phyloP scores from a whole-genome alignment of 108 stramenopile species.

The Cyclotella sp. region DNA sequence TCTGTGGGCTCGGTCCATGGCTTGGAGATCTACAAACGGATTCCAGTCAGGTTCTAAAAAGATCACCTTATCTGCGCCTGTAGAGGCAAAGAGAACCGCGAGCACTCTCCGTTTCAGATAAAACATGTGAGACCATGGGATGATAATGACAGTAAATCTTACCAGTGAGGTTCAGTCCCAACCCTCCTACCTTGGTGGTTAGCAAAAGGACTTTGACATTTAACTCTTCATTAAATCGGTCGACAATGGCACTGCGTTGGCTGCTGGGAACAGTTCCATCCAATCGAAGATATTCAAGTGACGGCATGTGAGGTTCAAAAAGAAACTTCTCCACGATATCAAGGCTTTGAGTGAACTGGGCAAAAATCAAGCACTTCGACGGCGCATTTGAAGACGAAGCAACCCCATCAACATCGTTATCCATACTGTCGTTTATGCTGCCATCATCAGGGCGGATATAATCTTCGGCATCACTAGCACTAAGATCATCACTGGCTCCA shows the following conservation, averaged over 20 bases:
- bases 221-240: conserved; percentile 76
- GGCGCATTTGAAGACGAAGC: background rate
- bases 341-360: conserved; percentile 82
- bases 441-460: background rate
- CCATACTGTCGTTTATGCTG: background rate
- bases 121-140: background rate
- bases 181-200: conserved; percentile 83
- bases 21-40: conserved; percentile 82
- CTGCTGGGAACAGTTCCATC: conserved; percentile 78
- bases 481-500: conserved; percentile 25
- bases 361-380: conserved; percentile 87
- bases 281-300: conserved; percentile 72
- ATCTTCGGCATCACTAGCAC: conserved; percentile 21
- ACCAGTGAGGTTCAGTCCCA: conserved; percentile 89
- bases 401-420: conserved; percentile 2
- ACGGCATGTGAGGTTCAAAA: conserved; percentile 72
- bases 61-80: conserved; percentile 85
- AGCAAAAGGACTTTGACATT: conserved; percentile 74
- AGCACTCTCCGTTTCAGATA: background rate
- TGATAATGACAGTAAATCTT: conserved; percentile 9
- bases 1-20: conserved; percentile 75
- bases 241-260: conserved; percentile 67
- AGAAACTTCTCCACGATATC: conserved; percentile 86
- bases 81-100: background rate
- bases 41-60: conserved; percentile 90